Percentiles rank a stretch among this genome's conserved stretches.
phyloP scores from a whole-genome alignment of 108 stramenopile genomes.

The Fragilaria crotonensis region DNA sequence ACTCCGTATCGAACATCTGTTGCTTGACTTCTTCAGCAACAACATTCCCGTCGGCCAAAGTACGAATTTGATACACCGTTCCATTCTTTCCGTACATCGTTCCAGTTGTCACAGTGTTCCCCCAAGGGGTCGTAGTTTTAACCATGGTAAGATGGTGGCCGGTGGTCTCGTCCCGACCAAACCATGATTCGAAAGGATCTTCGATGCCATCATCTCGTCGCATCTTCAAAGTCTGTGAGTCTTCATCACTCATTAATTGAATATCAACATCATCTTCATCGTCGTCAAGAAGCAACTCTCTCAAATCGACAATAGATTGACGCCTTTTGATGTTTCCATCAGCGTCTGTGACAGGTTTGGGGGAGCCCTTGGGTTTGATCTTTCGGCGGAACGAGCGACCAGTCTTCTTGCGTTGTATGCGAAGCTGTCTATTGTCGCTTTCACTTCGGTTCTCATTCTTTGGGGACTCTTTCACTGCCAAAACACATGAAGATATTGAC shows the following conservation, averaged over 20 bases:
- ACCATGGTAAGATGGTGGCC: neutral
- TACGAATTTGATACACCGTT: conserved; percentile 5
- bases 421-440: neutral
- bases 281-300: neutral
- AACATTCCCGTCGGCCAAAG: neutral
- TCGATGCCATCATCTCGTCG: neutral
- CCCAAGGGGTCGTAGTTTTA: neutral
- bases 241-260: neutral
- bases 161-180: neutral
- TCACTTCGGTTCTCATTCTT: no score
- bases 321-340: neutral
- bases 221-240: neutral
- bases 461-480: no score
- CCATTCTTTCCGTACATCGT: neutral
- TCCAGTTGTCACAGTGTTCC: neutral
- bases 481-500: no score
- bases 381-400: neutral
- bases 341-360: neutral
- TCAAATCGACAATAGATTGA: neutral
- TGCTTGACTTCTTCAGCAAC: neutral
- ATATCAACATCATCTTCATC: neutral
- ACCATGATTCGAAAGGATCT: neutral
- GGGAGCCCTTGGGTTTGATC: neutral
- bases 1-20: neutral
- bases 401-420: neutral